phyloP scores from a whole-genome alignment of 352 stramenopile species.

The Globisporangium perplexum region DNA sequence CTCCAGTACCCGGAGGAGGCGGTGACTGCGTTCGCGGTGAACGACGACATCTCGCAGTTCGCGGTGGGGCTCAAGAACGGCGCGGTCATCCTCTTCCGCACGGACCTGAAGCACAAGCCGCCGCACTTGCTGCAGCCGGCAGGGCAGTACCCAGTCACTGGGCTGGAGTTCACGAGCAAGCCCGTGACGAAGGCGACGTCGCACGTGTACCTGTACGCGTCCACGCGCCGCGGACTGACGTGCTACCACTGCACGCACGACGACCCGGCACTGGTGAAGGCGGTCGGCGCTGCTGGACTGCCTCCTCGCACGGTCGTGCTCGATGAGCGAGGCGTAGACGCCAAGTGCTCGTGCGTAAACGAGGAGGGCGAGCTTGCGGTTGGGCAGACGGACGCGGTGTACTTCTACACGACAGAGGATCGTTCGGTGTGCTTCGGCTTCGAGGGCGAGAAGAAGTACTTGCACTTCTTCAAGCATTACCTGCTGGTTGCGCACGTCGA shows the following conservation, averaged over 20 bases:
- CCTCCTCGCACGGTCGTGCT: slow-evolving; percentile 70
- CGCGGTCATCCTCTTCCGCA: slow-evolving; percentile 78
- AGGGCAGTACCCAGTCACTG: slow-evolving; percentile 74
- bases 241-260: slow-evolving; percentile 85
- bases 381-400: slow-evolving; percentile 81
- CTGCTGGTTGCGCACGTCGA: slow-evolving; percentile 80
- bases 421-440: slow-evolving; percentile 85
- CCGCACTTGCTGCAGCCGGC: slow-evolving; percentile 73
- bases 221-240: slow-evolving; percentile 68
- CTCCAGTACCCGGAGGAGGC: slow-evolving; percentile 74
- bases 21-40: slow-evolving; percentile 81
- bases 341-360: slow-evolving; percentile 79
- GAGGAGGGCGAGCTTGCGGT: slow-evolving; percentile 82
- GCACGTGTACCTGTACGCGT: slow-evolving; percentile 78
- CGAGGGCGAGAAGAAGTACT: slow-evolving; percentile 83
- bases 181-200: slow-evolving; percentile 50
- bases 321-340: slow-evolving; percentile 76
- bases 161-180: slow-evolving; percentile 75
- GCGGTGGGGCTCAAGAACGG: slow-evolving; percentile 79
- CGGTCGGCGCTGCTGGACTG: slow-evolving; percentile 45
- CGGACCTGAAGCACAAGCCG: slow-evolving; percentile 71
- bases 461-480: slow-evolving; percentile 88
- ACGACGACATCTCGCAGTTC: slow-evolving; percentile 79
- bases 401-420: slow-evolving; percentile 88
- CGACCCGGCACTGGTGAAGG: slow-evolving; percentile 69